These are phyloP conservation scores for Paecilomyces variotii DNA, from an alignment of 2,329 filamentous ascomycete genomes.

Conservation along the genomic window DNA sequence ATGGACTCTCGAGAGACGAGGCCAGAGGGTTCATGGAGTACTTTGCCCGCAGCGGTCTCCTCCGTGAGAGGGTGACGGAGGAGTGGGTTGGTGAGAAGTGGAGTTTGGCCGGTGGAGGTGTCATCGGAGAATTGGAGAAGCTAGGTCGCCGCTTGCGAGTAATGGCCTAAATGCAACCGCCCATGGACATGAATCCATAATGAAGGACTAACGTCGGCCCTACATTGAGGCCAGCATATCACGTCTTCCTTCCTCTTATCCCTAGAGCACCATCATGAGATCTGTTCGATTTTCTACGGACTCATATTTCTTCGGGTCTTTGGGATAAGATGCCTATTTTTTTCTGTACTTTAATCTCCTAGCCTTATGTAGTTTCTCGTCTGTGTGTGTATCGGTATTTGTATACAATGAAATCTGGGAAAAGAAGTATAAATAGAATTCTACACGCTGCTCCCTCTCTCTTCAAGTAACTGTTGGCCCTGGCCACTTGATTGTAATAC, in stretches of 20 bases:
- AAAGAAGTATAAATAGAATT: neutral
- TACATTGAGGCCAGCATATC: neutral
- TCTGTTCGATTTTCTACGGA: neutral
- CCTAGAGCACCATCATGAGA: neutral
- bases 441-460: neutral
- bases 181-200: neutral
- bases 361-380: neutral
- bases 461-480: neutral
- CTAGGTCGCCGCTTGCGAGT: slow-evolving; percentile 43
- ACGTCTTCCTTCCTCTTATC: neutral
- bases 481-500: neutral
- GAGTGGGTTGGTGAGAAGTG: slow-evolving; percentile 70
- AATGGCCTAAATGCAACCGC: slow-evolving; percentile 7
- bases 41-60: slow-evolving; percentile 77
- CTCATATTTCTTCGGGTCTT: neutral
- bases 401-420: neutral
- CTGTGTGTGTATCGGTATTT: neutral
- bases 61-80: slow-evolving; percentile 64
- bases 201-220: neutral
- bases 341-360: neutral
- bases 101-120: slow-evolving; percentile 70
- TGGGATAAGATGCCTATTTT: neutral
- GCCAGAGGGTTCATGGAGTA: slow-evolving; percentile 81
- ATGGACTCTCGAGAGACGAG: slow-evolving; percentile 65
- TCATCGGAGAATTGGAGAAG: slow-evolving; percentile 79